These are phyloP conservation scores for Fusarium tupiense DNA, from an alignment of 2,329 filamentous ascomycete species.

Conservation along the genomic window DNA sequence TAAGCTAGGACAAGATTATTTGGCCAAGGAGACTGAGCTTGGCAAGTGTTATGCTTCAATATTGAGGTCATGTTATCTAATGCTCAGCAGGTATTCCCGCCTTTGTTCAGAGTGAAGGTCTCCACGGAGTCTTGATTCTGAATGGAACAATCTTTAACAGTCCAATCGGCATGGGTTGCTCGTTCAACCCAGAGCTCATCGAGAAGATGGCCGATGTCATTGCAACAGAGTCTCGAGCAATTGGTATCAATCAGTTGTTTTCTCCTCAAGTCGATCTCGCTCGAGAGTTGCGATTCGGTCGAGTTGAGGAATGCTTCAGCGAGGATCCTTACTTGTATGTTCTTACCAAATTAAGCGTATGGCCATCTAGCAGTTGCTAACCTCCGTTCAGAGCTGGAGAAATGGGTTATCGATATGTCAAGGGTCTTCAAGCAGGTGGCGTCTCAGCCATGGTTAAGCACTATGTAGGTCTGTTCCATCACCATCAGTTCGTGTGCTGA, in stretches of 20 bases:
- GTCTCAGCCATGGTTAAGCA: slow-evolving; percentile 81
- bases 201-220: slow-evolving; percentile 74
- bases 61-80: not conserved
- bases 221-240: slow-evolving; percentile 70
- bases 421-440: slow-evolving; percentile 69
- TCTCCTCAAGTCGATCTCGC: slow-evolving; percentile 77
- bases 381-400: slow-evolving; percentile 62
- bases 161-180: slow-evolving; percentile 76
- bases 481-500: not conserved
- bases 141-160: slow-evolving; percentile 85
- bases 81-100: slow-evolving; percentile 69
- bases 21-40: slow-evolving; percentile 59
- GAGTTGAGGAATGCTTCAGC: slow-evolving; percentile 78
- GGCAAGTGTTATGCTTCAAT: slow-evolving; percentile 46
- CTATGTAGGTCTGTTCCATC: slow-evolving; percentile 58
- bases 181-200: slow-evolving; percentile 73
- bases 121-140: slow-evolving; percentile 76
- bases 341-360: too few species aligned
- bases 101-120: slow-evolving; percentile 77
- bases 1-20: slow-evolving; percentile 74
- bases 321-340: slow-evolving; percentile 72
- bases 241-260: slow-evolving; percentile 79
- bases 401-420: slow-evolving; percentile 67
- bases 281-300: slow-evolving; percentile 74
- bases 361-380: slow-evolving; percentile 5